Base-by-base conservation (phyloP, 192 early-diverging fungal genomes). In the Coemansia sp. region DNA sequence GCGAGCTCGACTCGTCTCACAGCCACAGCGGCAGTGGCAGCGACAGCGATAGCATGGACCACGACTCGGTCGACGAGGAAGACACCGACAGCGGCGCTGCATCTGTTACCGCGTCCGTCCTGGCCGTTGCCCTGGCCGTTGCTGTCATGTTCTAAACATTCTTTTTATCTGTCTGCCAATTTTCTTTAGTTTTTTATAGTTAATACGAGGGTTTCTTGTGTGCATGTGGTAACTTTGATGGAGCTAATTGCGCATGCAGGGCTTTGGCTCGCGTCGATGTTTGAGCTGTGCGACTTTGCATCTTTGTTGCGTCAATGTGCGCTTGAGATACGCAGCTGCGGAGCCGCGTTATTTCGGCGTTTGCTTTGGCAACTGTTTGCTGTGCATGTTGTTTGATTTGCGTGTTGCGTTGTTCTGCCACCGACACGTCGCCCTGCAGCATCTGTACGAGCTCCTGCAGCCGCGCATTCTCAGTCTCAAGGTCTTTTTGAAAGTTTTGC, bases 381-480 rank as follows among this genome's bases (percentile, higher is more conserved):
- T 76, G 66, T 0, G 79, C 79, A n/a, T 76, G 64, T 49, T 62
- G 43, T n/a, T 64, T 75, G 63, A 81, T 76, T 17, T 50, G 67
- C 11, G 38, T 21, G 50, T 60, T 75, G 29, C 79, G 73, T 47
- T 76, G 69, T 41, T 81, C 73, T 5, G 73, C 79, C 6, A 76
- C 65, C 32, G 62, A 29, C 24, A 81, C 63, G 45, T 81, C 79
- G 49, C 58, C 55, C 41, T 53, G 66, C 52, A 75, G 58, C 38
- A 51, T 56, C 15, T 35, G 62, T 41, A 27, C 65, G 6, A 68
- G 60, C 15, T 35, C 49, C 39, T 76, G 60, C 24, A 76, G 63
- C 11, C 66, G 63, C 35, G 56, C 8, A 50, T 81, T 72, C 41
- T 75, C 73, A 0, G 56, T 32, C 0, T 41, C 43, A 4, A 72